Percentiles rank a stretch among this genome's conserved stretches.
phyloP scores from a whole-genome alignment of 805 yeast species.

The Starmerella roubikii region DNA sequence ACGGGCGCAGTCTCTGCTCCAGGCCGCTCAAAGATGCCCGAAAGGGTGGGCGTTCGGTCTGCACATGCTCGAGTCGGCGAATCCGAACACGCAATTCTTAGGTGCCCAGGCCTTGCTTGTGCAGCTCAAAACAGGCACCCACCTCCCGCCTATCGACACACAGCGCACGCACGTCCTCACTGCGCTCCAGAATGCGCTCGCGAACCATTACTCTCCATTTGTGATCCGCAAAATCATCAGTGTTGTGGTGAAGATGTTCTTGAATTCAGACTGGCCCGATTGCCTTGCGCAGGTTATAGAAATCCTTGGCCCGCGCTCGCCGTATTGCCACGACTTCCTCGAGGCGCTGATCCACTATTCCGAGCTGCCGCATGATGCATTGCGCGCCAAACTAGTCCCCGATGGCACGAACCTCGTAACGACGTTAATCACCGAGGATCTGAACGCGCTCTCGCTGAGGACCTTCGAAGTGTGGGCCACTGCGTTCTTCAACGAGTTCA shows the following conservation, averaged over 20 bases:
- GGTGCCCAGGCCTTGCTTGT: constrained; percentile 75
- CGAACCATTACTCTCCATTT: constrained; percentile 22
- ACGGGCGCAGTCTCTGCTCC: constrained; percentile 40
- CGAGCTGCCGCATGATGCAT: constrained; percentile 9
- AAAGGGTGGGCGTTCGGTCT: constrained; percentile 48
- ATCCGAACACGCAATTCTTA: constrained; percentile 40
- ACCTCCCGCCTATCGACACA: constrained; percentile 1
- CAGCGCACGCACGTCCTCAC: constrained; percentile 15
- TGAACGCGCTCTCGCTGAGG: constrained; percentile 4
- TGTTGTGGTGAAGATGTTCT: constrained; percentile 38
- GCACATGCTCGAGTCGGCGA: constrained; percentile 30
- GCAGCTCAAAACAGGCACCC: constrained; percentile 12
- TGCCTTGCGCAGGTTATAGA: constrained; percentile 21
- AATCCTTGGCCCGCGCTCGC: constrained; percentile 8
- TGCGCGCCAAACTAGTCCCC: constrained; percentile 14
- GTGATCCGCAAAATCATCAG: constrained; percentile 49
- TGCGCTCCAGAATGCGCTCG: constrained; percentile 15
- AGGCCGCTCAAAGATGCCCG: constrained; percentile 41
- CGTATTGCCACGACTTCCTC: constrained; percentile 18
- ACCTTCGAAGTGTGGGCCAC: constrained; percentile 14
- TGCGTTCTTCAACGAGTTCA: constrained; percentile 13
- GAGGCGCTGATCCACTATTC: constrained; percentile 23
- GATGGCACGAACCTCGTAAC: constrained; percentile 4
- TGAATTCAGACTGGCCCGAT: constrained; percentile 29
- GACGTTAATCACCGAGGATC: neutral